A percentile compares a stretch with the other conserved stretches of the same genome.
Conservation (phyloP, 768 basidiomycete genomes). For the Mrakia blollopis region DNA sequence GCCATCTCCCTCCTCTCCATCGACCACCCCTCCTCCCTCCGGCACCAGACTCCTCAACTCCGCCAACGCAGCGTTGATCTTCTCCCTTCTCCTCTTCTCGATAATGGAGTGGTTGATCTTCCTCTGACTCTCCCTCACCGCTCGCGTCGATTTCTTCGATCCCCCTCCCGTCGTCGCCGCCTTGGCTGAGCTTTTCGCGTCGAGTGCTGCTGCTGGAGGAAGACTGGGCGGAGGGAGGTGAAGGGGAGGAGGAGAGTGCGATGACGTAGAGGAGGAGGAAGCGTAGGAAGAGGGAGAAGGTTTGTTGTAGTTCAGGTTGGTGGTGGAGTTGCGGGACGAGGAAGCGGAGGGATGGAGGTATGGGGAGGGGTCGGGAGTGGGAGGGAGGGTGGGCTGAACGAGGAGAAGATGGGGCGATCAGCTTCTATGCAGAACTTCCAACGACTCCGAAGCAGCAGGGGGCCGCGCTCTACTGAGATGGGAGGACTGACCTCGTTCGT, state of each 20-base stretch:
- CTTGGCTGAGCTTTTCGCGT: neutral
- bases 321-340: neutral
- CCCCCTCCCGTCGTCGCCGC: neutral
- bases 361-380: neutral
- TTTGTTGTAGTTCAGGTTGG: neutral
- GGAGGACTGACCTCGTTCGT: neutral
- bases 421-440: neutral
- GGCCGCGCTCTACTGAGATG: too few relatives aligned
- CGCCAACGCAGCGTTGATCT: conserved; percentile 87
- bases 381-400: conserved; percentile 1
- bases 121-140: conserved; percentile 73
- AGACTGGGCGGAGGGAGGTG: conserved; percentile 7
- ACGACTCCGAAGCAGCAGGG: neutral
- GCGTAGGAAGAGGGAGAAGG: neutral
- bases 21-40: conserved; percentile 39
- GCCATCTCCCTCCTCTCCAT: conserved; percentile 15
- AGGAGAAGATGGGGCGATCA: neutral
- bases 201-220: neutral
- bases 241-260: conserved; percentile 1
- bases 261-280: neutral
- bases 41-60: conserved; percentile 75
- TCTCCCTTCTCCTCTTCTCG: conserved; percentile 86
- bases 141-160: neutral
- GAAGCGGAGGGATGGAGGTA: neutral
- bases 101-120: conserved; percentile 93